Evolutionary conservation across 768 basidiomycete genomes (phyloP).

Genomic region (Mycena pura): DNA sequence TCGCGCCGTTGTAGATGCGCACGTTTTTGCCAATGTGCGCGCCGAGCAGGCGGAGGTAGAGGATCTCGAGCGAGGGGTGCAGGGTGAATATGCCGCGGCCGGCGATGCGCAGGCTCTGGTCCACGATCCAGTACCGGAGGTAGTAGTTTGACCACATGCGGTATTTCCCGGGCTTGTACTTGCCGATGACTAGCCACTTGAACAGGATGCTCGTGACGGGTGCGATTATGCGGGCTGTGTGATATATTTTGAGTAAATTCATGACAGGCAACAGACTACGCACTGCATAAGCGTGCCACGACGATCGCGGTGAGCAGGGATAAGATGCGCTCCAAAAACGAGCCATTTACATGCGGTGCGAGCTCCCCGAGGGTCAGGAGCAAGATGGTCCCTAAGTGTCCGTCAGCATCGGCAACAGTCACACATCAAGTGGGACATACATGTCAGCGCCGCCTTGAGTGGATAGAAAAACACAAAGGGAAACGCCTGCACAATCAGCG

Average conservation of each 20-base stretch:
- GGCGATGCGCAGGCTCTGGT: constrained; percentile 25
- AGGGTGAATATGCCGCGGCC: constrained; percentile 50
- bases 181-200: too few relatives aligned
- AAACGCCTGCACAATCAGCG: constrained; percentile 46
- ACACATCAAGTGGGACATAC: constrained; percentile 4
- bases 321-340: constrained; percentile 42
- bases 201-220: constrained; percentile 47
- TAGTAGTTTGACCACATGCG: too few relatives aligned
- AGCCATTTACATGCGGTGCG: constrained; percentile 31
- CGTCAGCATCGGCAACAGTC: not conserved
- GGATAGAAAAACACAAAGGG: constrained; percentile 51
- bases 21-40: constrained; percentile 50
- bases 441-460: constrained; percentile 48
- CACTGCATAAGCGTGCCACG: constrained; percentile 34
- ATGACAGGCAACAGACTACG: not conserved
- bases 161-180: too few relatives aligned
- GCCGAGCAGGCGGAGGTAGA: constrained; percentile 53
- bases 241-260: not conserved
- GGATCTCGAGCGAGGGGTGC: constrained; percentile 41
- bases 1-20: constrained; percentile 41
- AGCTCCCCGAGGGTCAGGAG: constrained; percentile 46
- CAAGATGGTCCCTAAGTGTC: constrained; percentile 35
- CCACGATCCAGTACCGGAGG: constrained; percentile 12
- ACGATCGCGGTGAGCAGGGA: constrained; percentile 43
- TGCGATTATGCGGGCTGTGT: constrained; percentile 41